A percentile compares a stretch with the other conserved stretches of the same genome.
phyloP scores from a whole-genome alignment of 495 filamentous ascomycete species.

The Penicilliopsis zonata region DNA sequence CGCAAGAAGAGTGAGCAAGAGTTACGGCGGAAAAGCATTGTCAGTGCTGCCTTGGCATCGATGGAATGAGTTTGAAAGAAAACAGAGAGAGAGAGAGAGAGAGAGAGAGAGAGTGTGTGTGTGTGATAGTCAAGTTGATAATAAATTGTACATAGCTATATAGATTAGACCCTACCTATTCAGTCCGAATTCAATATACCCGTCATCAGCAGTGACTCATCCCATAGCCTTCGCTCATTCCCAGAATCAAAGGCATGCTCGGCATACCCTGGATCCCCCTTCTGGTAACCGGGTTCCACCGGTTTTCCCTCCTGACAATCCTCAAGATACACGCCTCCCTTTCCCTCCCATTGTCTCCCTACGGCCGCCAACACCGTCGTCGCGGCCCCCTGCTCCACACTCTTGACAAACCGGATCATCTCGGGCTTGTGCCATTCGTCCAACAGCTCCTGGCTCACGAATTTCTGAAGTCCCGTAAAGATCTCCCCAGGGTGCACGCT shows the following conservation, averaged over 20 bases:
- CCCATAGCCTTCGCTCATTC: slow-evolving; percentile 1
- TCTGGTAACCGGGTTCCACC: neutral
- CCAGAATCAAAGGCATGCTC: neutral
- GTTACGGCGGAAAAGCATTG: slow-evolving; percentile 31
- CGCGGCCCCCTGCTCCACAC: slow-evolving; percentile 21
- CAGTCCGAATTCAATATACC: no score
- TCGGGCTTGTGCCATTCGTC: slow-evolving; percentile 6
- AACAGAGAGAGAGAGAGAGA: no score
- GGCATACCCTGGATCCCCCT: neutral
- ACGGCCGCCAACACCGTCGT: slow-evolving; percentile 34
- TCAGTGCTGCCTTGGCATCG: slow-evolving; percentile 31
- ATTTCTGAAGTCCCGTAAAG: slow-evolving; percentile 9
- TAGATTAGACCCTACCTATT: no score
- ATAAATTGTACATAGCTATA: no score
- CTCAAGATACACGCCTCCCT: slow-evolving; percentile 34
- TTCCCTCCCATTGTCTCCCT: slow-evolving; percentile 20
- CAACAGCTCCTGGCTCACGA: slow-evolving; percentile 8
- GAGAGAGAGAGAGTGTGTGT: no score
- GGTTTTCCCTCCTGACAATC: slow-evolving; percentile 6
- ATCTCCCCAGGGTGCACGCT: slow-evolving; percentile 32
- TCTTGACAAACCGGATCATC: slow-evolving; percentile 20
- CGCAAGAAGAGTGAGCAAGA: slow-evolving; percentile 30
- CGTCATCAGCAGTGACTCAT: neutral
- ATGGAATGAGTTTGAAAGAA: no score
- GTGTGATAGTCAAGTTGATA: no score